Evolutionary conservation across 1,284 basidiomycete genomes (phyloP), one percentile per base, ranked within the genome.

Genomic region (Sanghuangporus sanghuang): DNA sequence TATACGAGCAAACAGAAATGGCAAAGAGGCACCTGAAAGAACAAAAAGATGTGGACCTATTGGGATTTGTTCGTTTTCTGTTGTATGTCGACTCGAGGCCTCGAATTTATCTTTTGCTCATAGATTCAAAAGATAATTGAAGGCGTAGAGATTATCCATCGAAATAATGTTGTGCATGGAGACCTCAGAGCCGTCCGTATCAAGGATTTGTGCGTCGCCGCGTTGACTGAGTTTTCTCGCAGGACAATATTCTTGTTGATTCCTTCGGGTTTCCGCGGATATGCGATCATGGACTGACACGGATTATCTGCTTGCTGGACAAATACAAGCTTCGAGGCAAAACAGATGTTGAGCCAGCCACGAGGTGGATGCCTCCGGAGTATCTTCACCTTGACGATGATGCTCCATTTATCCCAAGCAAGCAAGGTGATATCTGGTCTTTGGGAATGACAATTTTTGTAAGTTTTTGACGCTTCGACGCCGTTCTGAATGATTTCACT

Each of bases 361-460:
- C 40, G 21, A 14, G 61, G n/a, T 67, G 64, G 61, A 63, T 63
- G 61, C 52, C 66, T 3, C 61, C 61, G n/a, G 66, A 67, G 50
- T 53, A 59, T n/a, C 16, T 46, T 14, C 18, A 21, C 11, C 21
- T 61, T 18, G 40, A 59, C 32, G 39, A 59, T n/a, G 39, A 56
- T 21, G 38, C 14, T 6, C 21, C 23, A 21, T 38, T 48, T 14
- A 60, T 46, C 12, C 58, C 54, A 9, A 67, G 61, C n/a, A 63
- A 44, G 39, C 12, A 36, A 42, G 62, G 66, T 7, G 66, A 67
- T 57, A 59, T 67, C 14, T 67, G 66, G 66, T 59, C 62, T 7
- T 36, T 66, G 16, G 66, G 62, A 12, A 63, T 63, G 62, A 63
- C 62, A 4, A 52, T 63, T n/a, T 53, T 63, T 9, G 62, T 63